Base-by-base conservation (phyloP, 805 yeast genomes). In the Ogataea henricii region DNA sequence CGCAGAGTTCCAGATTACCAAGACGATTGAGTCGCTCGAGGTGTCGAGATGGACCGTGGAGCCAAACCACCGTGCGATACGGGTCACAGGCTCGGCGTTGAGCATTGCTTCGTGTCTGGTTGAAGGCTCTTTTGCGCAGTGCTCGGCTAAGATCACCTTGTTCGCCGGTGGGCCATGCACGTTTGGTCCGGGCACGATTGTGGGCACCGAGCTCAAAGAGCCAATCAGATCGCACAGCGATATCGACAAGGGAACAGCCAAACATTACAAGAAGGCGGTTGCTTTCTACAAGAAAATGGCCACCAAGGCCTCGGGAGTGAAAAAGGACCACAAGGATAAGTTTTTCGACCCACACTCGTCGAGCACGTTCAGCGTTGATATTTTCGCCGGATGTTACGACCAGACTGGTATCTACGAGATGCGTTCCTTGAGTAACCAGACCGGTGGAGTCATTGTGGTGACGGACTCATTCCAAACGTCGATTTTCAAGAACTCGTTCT, bases 211-310 rank as follows among this genome's bases (percentile, higher is more conserved):
- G 67, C 78, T 94, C 66, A 87, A 88, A 65, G 99, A 94, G 69
- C 97, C 99, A 41, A 87, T 94, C 59, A 83, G 99, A 74, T 94
- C 99, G 7, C 99, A 94, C 70, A 89, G 87, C 62, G 99, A 94
- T 66, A 88, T 94, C 56, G 98, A 94, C 67, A 84, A 90, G 56
- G 97, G 92, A 60, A 69, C 78, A 42, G 96, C 96, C 47, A 85
- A 85, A 63, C 96, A 90, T 66, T 88, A 83, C 72, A 85, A 87
- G 62, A 88, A 87, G 66, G 95, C 97, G 8, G 79, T 78, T 58
- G 85, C 88, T 66, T 90, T 82, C 63, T 91, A 90, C 68, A 91
- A 87, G 53, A 71, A 75, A 32, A 66, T 91, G 40, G 86, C 95
- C 32, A 77, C 80, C 37, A 85, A 83, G 56, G 88, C 88, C 30